Evolutionary conservation across 176 grass and related monocot genomes (phyloP).

Genomic region (Triticum aestivum): DNA sequence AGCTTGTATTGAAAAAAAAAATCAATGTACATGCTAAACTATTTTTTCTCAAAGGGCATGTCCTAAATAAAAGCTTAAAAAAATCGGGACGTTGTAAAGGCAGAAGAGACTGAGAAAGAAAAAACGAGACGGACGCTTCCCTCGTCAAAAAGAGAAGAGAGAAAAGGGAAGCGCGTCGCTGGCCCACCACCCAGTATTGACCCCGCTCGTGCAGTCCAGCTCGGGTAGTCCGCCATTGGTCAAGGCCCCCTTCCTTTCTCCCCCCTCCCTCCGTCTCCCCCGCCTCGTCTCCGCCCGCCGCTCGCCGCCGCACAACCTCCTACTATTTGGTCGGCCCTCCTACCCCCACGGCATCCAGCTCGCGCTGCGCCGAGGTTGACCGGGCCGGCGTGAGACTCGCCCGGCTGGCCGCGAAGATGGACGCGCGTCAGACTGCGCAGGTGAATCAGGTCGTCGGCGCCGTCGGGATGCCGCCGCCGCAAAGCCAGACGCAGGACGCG

Average conservation of each 20-base stretch:
- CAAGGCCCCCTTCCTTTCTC: background rate
- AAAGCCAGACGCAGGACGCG: slow-evolving; percentile 41
- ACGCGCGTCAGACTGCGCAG: slow-evolving; percentile 23
- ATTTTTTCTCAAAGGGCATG: no score
- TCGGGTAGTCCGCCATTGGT: background rate
- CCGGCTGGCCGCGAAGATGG: background rate
- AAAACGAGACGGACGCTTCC: no score
- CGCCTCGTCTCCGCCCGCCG: background rate
- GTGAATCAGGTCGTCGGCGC: slow-evolving; percentile 38
- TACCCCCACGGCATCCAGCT: background rate
- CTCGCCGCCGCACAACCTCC: background rate
- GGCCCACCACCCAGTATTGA: background rate
- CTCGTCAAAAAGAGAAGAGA: no score
- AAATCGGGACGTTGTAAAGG: no score
- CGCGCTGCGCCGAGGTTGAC: background rate
- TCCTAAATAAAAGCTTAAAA: no score
- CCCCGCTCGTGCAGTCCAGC: no score
- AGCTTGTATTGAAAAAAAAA: no score
- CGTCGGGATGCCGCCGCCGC: slow-evolving; percentile 19
- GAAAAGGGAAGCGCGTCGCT: background rate
- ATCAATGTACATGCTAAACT: no score
- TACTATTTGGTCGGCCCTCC: background rate
- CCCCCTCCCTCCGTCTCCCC: background rate
- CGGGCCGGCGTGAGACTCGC: background rate
- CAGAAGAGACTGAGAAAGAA: no score